A percentile compares a stretch with the other conserved stretches of the same genome.
Evolutionary conservation across 2,329 filamentous ascomycete species (phyloP).

Genomic region (Emergomyces orientalis): DNA sequence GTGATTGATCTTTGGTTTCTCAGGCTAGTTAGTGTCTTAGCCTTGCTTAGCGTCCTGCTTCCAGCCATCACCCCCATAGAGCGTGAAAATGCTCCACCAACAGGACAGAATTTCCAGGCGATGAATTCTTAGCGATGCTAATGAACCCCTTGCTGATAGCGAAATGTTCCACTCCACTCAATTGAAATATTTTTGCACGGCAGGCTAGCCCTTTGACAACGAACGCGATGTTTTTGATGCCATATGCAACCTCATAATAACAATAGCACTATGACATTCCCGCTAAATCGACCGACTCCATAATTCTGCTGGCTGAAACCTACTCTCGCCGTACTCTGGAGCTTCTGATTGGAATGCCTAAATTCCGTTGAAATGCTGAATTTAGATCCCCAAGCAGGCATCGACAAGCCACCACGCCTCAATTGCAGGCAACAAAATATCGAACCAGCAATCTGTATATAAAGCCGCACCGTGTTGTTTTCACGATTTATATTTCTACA

Average conservation of each 20-base stretch:
- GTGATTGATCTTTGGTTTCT: no score
- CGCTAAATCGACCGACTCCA: not conserved
- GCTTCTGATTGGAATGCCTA: constrained; percentile 1
- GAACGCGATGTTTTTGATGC: not conserved
- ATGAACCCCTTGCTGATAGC: not conserved
- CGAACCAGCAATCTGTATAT: not conserved
- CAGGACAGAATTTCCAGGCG: not conserved
- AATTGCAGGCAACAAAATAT: constrained; percentile 6
- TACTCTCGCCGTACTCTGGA: not conserved
- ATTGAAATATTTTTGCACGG: not conserved
- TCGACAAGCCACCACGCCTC: not conserved
- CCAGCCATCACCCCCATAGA: no score
- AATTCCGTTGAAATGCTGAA: not conserved
- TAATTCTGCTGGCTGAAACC: not conserved
- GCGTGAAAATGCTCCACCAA: not conserved
- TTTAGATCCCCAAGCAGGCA: not conserved
- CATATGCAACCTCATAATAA: not conserved
- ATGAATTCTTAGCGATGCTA: not conserved
- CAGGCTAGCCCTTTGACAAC: not conserved
- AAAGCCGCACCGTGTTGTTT: not conserved
- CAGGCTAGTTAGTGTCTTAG: no score
- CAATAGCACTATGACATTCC: not conserved
- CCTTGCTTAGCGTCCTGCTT: no score
- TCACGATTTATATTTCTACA: not conserved
- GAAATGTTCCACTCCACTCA: not conserved